phyloP scores from a whole-genome alignment of 2,329 filamentous ascomycete genomes.

The Fusarium aywerte region DNA sequence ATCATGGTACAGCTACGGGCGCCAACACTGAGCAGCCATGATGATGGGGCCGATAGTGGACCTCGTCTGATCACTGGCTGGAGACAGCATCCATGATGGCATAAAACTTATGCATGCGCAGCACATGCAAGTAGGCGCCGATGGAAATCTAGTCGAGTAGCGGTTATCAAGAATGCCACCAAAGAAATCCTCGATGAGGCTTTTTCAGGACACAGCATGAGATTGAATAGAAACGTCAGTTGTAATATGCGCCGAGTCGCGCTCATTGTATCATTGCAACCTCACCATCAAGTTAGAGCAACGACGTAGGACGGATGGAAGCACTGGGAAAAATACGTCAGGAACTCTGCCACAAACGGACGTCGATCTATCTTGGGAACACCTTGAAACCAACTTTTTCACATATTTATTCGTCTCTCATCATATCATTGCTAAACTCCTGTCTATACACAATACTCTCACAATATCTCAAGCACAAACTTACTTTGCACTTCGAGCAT shows the following conservation, averaged over 20 bases:
- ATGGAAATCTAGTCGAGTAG: constrained; percentile 1
- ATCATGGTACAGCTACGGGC: constrained; percentile 19
- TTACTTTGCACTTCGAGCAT: constrained; percentile 62
- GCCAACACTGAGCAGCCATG: constrained; percentile 33
- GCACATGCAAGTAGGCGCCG: constrained; percentile 18
- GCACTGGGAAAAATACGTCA: constrained; percentile 15
- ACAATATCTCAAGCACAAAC: constrained; percentile 44
- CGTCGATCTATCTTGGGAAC: neutral
- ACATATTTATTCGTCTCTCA: constrained; percentile 25
- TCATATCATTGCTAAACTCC: constrained; percentile 36
- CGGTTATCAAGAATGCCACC: neutral
- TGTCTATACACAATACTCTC: constrained; percentile 25
- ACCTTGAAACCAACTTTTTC: constrained; percentile 6
- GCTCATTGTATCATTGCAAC: neutral
- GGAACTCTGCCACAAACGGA: constrained; percentile 3
- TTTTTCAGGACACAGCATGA: neutral
- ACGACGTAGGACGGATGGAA: constrained; percentile 5
- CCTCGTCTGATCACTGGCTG: constrained; percentile 22
- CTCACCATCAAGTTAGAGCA: constrained; percentile 8
- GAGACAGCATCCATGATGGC: constrained; percentile 11
- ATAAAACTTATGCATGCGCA: constrained; percentile 11
- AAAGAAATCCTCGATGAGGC: too few species aligned
- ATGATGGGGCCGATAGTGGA: constrained; percentile 34
- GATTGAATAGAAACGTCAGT: neutral
- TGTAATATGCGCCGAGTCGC: neutral